These are phyloP conservation scores for Aphanomyces euteiches DNA, from an alignment of 352 stramenopile species.

Conservation along the genomic window DNA sequence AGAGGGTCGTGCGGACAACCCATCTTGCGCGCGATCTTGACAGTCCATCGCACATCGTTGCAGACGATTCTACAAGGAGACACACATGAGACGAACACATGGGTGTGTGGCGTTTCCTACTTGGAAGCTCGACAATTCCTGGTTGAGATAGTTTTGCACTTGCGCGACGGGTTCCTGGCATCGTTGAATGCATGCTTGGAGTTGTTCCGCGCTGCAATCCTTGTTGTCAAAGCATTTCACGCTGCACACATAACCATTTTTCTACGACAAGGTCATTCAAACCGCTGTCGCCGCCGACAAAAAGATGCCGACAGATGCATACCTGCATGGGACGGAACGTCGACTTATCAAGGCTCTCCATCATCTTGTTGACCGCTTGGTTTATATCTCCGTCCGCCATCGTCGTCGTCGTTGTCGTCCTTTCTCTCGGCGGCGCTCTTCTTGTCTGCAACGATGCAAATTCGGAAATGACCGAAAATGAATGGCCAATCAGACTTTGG, in stretches of 20 bases:
- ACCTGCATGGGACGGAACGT: slow-evolving; percentile 73
- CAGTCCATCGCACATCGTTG: slow-evolving; percentile 85
- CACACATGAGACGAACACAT: neutral
- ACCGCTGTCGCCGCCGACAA: neutral
- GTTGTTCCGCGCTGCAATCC: slow-evolving; percentile 64
- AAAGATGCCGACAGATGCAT: neutral
- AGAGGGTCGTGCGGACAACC: slow-evolving; percentile 60
- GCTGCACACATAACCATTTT: slow-evolving; percentile 76
- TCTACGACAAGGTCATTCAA: slow-evolving; percentile 37
- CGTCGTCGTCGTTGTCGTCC: slow-evolving; percentile 46
- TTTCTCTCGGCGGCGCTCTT: neutral
- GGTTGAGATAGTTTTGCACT: slow-evolving; percentile 76
- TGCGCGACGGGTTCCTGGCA: slow-evolving; percentile 84
- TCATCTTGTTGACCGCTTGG: slow-evolving; percentile 77
- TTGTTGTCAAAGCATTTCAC: slow-evolving; percentile 87
- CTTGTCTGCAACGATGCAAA: neutral
- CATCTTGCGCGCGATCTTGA: slow-evolving; percentile 75
- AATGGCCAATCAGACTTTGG: slow-evolving; percentile 1
- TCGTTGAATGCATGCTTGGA: slow-evolving; percentile 77
- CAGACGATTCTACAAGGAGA: slow-evolving; percentile 52
- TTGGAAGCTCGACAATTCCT: slow-evolving; percentile 82
- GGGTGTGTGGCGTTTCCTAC: slow-evolving; percentile 25
- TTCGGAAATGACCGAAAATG: slow-evolving; percentile 5
- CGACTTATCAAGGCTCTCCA: slow-evolving; percentile 73
- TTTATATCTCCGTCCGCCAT: slow-evolving; percentile 83